These are phyloP conservation scores for Tylopilus subfusipes DNA, from an alignment of 768 basidiomycete species.

Conservation along the genomic window DNA sequence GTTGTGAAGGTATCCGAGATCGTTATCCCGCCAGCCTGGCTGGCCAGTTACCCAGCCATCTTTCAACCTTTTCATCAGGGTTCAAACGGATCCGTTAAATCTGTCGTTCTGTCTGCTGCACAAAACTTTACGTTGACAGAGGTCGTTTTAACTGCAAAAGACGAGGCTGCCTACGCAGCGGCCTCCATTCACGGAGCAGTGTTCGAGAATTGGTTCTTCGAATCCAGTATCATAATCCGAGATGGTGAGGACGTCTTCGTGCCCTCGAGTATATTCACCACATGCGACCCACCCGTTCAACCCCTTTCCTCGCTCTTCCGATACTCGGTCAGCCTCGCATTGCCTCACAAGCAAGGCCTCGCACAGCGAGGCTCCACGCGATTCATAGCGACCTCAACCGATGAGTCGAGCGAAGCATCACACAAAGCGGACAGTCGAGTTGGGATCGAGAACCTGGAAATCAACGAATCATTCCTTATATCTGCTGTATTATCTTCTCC, in stretches of 20 bases:
- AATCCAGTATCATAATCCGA: slow-evolving; percentile 46
- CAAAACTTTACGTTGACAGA: slow-evolving; percentile 43
- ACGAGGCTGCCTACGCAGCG: slow-evolving; percentile 44
- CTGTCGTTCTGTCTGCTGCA: slow-evolving; percentile 18
- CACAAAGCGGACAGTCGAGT: slow-evolving; percentile 8
- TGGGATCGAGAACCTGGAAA: slow-evolving; percentile 53
- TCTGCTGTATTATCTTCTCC: slow-evolving; percentile 39
- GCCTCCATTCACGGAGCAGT: slow-evolving; percentile 34
- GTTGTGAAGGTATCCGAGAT: slow-evolving; percentile 31
- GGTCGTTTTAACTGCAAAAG: slow-evolving; percentile 50
- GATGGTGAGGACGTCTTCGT: slow-evolving; percentile 42
- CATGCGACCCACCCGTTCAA: slow-evolving; percentile 12
- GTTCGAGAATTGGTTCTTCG: slow-evolving; percentile 44
- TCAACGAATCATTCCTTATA: slow-evolving; percentile 69
- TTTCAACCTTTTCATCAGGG: slow-evolving; percentile 28
- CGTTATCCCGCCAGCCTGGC: slow-evolving; percentile 41
- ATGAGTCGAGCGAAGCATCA: slow-evolving; percentile 6
- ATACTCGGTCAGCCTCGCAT: slow-evolving; percentile 56
- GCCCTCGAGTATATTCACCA: slow-evolving; percentile 16
- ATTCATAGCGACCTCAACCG: slow-evolving; percentile 45
- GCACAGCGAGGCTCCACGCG: slow-evolving; percentile 46
- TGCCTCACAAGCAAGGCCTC: slow-evolving; percentile 74
- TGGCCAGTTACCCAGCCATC: slow-evolving; percentile 32
- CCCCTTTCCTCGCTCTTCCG: slow-evolving; percentile 22
- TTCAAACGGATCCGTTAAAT: slow-evolving; percentile 8